Evolutionary conservation across 345 rosid species (phyloP).

Genomic region (Populus alba): DNA sequence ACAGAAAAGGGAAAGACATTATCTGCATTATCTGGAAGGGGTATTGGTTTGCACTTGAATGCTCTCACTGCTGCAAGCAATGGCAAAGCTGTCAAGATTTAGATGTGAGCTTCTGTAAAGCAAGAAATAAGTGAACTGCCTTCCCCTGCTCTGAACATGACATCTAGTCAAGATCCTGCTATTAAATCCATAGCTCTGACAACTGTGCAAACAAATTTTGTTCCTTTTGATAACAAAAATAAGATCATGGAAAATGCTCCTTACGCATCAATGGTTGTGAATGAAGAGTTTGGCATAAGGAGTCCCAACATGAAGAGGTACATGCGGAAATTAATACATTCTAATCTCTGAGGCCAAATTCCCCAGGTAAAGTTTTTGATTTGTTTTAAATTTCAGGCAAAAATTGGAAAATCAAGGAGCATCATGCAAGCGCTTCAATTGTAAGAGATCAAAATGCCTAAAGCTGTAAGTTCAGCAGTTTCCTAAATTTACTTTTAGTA

Average conservation of each 20-base stretch:
- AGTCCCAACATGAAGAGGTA: constrained; percentile 47
- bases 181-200: constrained; percentile 23
- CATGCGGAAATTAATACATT: constrained; percentile 5
- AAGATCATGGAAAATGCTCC: constrained; percentile 28
- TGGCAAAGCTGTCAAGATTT: constrained; percentile 19
- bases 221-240: constrained; percentile 25
- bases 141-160: constrained; percentile 18
- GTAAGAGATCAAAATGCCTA: constrained; percentile 35
- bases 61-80: constrained; percentile 37
- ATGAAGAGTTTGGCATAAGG: constrained; percentile 24
- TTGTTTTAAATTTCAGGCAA: constrained; percentile 33
- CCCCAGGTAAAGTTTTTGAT: neutral
- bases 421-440: constrained; percentile 31
- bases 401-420: constrained; percentile 26
- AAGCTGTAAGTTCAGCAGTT: constrained; percentile 26
- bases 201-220: constrained; percentile 31
- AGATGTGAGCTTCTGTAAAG: constrained; percentile 28
- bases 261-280: constrained; percentile 22
- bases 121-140: constrained; percentile 23
- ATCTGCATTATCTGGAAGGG: constrained; percentile 23
- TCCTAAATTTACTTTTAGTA: neutral
- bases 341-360: neutral
- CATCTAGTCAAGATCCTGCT: constrained; percentile 13
- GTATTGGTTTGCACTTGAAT: constrained; percentile 62
- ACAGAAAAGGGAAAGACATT: constrained; percentile 7